Percentiles rank a stretch among this genome's conserved stretches.
Conservation (phyloP, 1,139 yeast genomes). For the Arxiozyma slooffiae region DNA sequence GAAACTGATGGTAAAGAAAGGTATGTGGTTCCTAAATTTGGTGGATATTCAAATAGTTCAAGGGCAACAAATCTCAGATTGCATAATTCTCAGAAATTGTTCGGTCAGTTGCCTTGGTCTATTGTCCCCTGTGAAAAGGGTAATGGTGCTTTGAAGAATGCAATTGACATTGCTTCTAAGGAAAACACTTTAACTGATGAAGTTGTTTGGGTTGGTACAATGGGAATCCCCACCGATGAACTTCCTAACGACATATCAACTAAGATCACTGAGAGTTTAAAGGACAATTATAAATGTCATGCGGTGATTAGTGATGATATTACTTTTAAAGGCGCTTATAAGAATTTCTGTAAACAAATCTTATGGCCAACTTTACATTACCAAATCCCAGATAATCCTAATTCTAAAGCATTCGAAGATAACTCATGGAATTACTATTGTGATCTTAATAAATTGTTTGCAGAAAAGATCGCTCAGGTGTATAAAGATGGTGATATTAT, state of each 20-base stretch:
- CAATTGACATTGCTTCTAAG: slow-evolving; percentile 53
- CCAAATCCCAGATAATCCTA: slow-evolving; percentile 92
- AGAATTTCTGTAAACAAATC: slow-evolving; percentile 83
- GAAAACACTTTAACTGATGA: slow-evolving; percentile 40
- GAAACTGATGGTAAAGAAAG: slow-evolving; percentile 14
- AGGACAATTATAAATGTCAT: slow-evolving; percentile 45
- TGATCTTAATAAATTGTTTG: slow-evolving; percentile 65
- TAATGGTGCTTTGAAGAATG: slow-evolving; percentile 81
- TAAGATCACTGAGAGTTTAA: slow-evolving; percentile 40
- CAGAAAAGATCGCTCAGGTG: slow-evolving; percentile 57
- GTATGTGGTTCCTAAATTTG: slow-evolving; percentile 53
- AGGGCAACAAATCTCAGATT: slow-evolving; percentile 35
- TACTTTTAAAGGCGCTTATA: slow-evolving; percentile 81
- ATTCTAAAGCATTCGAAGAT: slow-evolving; percentile 88
- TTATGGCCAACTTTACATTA: slow-evolving; percentile 96
- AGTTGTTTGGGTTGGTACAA: slow-evolving; percentile 75
- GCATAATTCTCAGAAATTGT: slow-evolving; percentile 42
- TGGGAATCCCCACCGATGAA: slow-evolving; percentile 84
- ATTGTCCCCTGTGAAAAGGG: slow-evolving; percentile 65
- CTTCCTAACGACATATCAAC: slow-evolving; percentile 48
- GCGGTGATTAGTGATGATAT: slow-evolving; percentile 68
- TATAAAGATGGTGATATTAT: slow-evolving; percentile 64
- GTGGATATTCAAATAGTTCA: slow-evolving; percentile 54
- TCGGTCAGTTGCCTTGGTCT: slow-evolving; percentile 68
- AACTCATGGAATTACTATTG: slow-evolving; percentile 87